Percentiles rank a stretch among this genome's conserved stretches.
Conservation (phyloP, 2,329 filamentous ascomycete species). For the Aurifilum marmelostoma region DNA sequence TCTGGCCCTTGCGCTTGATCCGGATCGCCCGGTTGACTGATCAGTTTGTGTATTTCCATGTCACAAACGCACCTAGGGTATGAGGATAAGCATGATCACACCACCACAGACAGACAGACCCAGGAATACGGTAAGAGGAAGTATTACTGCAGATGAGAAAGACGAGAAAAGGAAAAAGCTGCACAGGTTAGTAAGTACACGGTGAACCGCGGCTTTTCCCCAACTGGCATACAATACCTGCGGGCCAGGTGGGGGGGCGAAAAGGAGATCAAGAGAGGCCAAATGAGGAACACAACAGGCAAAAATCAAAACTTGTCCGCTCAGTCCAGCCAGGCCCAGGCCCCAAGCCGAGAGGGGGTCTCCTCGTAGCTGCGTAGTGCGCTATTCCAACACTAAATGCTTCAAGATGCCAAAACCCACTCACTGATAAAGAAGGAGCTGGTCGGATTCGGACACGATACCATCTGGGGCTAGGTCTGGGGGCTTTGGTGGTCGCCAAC, state of each 20-base stretch:
- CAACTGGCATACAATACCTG: background rate
- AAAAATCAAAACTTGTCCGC: background rate
- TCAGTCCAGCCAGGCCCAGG: background rate
- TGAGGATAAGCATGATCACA: background rate
- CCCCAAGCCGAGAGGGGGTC: background rate
- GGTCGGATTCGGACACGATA: background rate
- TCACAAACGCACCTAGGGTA: background rate
- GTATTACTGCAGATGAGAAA: too few relatives aligned
- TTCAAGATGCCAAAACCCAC: background rate
- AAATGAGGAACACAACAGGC: background rate
- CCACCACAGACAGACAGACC: background rate
- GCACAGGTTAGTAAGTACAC: background rate
- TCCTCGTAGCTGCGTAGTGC: background rate
- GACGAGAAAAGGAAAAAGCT: background rate
- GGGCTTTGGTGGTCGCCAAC: background rate
- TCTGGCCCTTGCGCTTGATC: background rate
- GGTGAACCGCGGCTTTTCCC: background rate
- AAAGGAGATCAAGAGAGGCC: too few relatives aligned
- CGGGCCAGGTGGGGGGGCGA: background rate
- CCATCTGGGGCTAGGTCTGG: background rate
- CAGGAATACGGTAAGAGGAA: background rate
- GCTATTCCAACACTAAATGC: background rate
- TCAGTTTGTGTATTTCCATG: constrained; percentile 4
- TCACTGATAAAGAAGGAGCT: constrained; percentile 1
- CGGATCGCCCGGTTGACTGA: background rate